These are phyloP conservation scores for Beauveria rudraprayagi DNA, from an alignment of 2,329 filamentous ascomycete species.

Conservation along the genomic window DNA sequence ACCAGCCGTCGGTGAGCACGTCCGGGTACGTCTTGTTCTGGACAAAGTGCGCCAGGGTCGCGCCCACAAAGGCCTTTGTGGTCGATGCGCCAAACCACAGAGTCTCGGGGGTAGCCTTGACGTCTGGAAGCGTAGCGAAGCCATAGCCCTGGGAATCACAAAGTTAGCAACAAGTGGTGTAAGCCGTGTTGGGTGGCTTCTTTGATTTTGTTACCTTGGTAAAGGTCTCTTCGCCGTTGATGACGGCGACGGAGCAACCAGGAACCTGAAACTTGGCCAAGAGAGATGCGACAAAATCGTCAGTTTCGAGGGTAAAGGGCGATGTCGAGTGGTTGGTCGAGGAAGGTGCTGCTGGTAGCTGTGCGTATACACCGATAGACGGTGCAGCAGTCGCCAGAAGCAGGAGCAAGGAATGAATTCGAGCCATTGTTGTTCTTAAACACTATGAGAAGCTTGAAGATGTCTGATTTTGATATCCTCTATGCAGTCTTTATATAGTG, in stretches of 20 bases:
- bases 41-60: conserved; percentile 36
- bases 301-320: not conserved
- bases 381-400: not conserved
- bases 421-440: not conserved
- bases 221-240: conserved; percentile 35
- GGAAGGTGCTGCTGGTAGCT: not conserved
- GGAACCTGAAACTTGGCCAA: conserved; percentile 36
- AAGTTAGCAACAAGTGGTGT: not conserved
- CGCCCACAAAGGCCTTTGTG: conserved; percentile 44
- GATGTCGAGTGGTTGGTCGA: not conserved
- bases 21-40: conserved; percentile 25
- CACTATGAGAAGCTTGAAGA: not conserved
- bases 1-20: conserved; percentile 28
- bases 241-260: conserved; percentile 38
- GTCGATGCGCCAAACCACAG: conserved; percentile 43
- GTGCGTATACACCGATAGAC: not conserved
- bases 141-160: not conserved
- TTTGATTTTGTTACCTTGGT: conserved; percentile 22
- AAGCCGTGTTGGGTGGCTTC: not conserved
- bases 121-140: conserved; percentile 21
- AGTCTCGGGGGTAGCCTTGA: conserved; percentile 32
- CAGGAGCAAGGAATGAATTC: not conserved
- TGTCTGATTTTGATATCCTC: not conserved
- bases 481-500: not conserved
- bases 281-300: conserved; percentile 1